These are phyloP conservation scores for Panus rudis DNA, from an alignment of 768 basidiomycete species.

Conservation along the genomic window DNA sequence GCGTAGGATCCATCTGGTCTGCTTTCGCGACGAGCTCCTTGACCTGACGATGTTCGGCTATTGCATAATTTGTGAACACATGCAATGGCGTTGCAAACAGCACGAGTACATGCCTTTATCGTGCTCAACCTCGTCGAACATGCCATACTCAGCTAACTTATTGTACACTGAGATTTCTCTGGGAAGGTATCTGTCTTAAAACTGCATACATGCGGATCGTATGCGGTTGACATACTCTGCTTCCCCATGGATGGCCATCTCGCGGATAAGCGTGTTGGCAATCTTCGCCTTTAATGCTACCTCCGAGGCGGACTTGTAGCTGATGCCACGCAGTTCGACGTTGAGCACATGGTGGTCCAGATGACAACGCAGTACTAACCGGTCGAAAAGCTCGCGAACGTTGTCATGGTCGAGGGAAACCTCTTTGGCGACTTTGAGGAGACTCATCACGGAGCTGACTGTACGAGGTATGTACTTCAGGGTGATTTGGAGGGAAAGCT, in stretches of 20 bases:
- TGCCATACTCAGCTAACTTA: constrained; percentile 9
- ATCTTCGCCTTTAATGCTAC: background rate
- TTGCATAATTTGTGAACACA: too few relatives aligned
- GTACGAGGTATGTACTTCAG: too few relatives aligned
- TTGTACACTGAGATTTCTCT: constrained; percentile 16
- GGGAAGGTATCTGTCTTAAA: too few relatives aligned
- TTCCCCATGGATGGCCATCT: constrained; percentile 16
- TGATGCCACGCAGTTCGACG: background rate
- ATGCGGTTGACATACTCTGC: constrained; percentile 7
- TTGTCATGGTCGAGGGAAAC: constrained; percentile 8
- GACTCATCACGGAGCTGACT: too few relatives aligned
- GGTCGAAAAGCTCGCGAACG: background rate
- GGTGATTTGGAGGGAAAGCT: too few relatives aligned
- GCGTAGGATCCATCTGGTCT: background rate
- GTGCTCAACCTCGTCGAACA: constrained; percentile 13
- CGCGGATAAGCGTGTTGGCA: constrained; percentile 15
- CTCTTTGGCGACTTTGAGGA: constrained; percentile 13
- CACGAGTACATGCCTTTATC: constrained; percentile 13
- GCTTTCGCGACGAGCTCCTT: background rate
- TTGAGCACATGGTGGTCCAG: background rate
- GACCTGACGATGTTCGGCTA: constrained; percentile 13
- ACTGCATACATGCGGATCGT: too few relatives aligned
- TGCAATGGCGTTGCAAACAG: too few relatives aligned
- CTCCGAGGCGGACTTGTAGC: constrained; percentile 2
- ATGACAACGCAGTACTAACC: background rate